These are phyloP conservation scores for Penicillium freii DNA, from an alignment of 2,329 filamentous ascomycete genomes.

Conservation along the genomic window DNA sequence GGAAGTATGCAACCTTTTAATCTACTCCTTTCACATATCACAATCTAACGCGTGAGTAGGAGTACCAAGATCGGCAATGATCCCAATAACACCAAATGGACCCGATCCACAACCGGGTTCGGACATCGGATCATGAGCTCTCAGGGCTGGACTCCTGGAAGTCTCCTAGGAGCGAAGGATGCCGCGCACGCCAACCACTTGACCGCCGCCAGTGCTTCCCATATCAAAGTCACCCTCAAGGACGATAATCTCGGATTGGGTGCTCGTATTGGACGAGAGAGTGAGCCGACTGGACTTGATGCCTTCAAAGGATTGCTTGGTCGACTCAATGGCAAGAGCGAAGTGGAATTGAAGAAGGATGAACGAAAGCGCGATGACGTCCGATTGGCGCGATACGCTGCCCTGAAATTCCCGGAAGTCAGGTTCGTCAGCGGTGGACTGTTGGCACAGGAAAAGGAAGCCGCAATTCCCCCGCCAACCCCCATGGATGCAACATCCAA, in stretches of 20 bases:
- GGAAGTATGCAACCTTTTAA: conserved; percentile 55
- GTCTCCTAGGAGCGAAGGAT: conserved; percentile 74
- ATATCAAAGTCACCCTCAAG: conserved; percentile 81
- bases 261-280: conserved; percentile 69
- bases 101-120: conserved; percentile 74
- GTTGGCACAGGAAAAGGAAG: conserved; percentile 55
- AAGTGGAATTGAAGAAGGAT: conserved; percentile 69
- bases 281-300: conserved; percentile 78
- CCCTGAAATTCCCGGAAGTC: conserved; percentile 74
- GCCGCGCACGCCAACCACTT: conserved; percentile 73
- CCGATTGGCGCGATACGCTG: conserved; percentile 70
- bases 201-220: conserved; percentile 75
- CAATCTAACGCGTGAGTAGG: conserved; percentile 36
- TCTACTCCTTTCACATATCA: background rate
- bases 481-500: conserved; percentile 54
- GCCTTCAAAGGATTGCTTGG: conserved; percentile 84
- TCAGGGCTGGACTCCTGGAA: conserved; percentile 88
- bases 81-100: conserved; percentile 95
- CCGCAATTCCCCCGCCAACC: conserved; percentile 29
- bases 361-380: conserved; percentile 66
- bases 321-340: conserved; percentile 81
- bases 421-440: conserved; percentile 86
- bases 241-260: conserved; percentile 90
- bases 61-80: conserved; percentile 77
- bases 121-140: conserved; percentile 84